Evolutionary conservation across 1,139 yeast genomes (phyloP).

Genomic region (Hyphopichia fennica): DNA sequence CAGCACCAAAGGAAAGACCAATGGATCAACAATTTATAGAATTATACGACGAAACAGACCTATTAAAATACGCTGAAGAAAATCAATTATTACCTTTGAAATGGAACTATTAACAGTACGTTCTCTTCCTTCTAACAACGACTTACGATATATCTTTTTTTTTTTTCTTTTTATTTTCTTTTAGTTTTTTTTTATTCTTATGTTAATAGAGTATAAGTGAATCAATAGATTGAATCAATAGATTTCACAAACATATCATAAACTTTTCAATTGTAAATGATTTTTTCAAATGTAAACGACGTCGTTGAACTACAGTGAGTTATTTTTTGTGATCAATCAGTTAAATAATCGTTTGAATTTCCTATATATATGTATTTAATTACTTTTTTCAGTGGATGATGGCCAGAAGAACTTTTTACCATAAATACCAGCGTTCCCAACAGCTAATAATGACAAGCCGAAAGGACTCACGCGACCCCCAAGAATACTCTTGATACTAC

Average conservation of each 20-base stretch:
- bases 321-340: too few relatives aligned
- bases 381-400: not conserved
- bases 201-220: not conserved
- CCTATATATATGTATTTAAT: not conserved
- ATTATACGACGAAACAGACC: constrained; percentile 68
- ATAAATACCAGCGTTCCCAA: constrained; percentile 63
- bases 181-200: not conserved
- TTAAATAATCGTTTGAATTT: not conserved
- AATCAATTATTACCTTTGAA: constrained; percentile 63
- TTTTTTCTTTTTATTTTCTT: not conserved
- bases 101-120: constrained; percentile 47
- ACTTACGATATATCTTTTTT: not conserved
- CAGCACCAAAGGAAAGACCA: constrained; percentile 93
- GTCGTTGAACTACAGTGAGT: too few relatives aligned
- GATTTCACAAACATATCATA: too few relatives aligned
- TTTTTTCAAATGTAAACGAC: too few relatives aligned
- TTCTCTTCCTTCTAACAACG: too few relatives aligned
- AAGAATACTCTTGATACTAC: constrained; percentile 46
- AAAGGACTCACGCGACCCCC: constrained; percentile 57
- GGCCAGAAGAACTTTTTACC: constrained; percentile 68
- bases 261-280: too few relatives aligned
- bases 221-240: not conserved
- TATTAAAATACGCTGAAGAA: constrained; percentile 51
- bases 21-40: constrained; percentile 95
- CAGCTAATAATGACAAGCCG: constrained; percentile 56